Evolutionary conservation across 1,284 basidiomycete species (phyloP).

Genomic region (Ganoderma sp.): DNA sequence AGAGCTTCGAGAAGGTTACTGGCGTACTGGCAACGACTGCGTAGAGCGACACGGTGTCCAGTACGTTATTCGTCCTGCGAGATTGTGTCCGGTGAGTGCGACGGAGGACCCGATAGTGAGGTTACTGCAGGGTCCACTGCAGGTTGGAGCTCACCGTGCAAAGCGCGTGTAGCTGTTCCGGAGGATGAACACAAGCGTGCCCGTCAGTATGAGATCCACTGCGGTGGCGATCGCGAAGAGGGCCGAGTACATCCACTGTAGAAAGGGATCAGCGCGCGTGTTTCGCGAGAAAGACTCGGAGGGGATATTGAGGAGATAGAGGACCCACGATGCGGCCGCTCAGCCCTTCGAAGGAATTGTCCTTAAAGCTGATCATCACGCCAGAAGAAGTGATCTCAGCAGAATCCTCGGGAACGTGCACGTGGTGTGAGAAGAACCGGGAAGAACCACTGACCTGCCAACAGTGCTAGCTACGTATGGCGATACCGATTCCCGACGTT

Average conservation of each 20-base stretch:
- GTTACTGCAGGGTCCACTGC: too few species aligned
- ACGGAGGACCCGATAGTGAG: too few species aligned
- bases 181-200: constrained; percentile 1
- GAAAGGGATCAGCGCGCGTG: neutral
- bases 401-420: neutral
- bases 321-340: neutral
- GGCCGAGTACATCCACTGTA: constrained; percentile 3
- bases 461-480: neutral
- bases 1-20: too few species aligned
- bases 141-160: neutral
- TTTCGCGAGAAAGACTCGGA: neutral
- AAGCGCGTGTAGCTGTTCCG: constrained; percentile 3
- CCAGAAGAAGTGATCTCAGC: neutral
- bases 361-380: neutral
- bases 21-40: constrained; percentile 6
- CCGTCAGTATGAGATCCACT: constrained; percentile 9
- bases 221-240: constrained; percentile 1
- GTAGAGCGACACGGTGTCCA: constrained; percentile 3
- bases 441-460: neutral
- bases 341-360: constrained; percentile 2
- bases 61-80: neutral
- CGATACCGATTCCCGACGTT: neutral
- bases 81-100: neutral
- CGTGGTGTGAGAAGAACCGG: neutral
- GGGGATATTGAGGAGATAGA: neutral